Conservation (phyloP, 495 filamentous ascomycete genomes). For the Margaritispora aquatica region DNA sequence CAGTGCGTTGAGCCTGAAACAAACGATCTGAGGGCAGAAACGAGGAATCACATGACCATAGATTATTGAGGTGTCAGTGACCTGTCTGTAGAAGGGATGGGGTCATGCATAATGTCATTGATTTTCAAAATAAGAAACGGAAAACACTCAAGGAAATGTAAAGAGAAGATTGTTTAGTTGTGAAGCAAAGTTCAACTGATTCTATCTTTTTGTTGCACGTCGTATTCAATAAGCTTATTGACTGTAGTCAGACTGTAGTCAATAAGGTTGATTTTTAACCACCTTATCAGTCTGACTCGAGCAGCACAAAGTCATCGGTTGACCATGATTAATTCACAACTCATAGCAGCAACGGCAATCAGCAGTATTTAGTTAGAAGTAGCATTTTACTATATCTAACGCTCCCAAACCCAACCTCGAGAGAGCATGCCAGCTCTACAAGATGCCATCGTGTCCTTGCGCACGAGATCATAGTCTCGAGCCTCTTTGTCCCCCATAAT, state of each 20-base stretch:
- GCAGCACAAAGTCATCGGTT: too few species aligned
- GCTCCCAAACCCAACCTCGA: background rate
- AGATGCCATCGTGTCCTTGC: background rate
- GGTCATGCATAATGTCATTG: too few species aligned
- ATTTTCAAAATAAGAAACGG: too few species aligned
- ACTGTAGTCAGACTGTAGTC: too few species aligned
- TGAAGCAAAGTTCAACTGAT: background rate
- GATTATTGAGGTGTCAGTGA: background rate
- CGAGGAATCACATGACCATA: background rate
- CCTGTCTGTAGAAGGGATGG: background rate
- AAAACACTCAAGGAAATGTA: background rate
- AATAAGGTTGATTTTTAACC: too few species aligned
- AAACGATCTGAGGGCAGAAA: slow-evolving; percentile 3
- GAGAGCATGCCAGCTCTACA: background rate
- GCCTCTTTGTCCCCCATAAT: background rate
- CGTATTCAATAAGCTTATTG: background rate
- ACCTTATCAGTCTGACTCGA: too few species aligned
- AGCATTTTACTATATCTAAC: background rate
- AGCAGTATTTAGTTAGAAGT: too few species aligned
- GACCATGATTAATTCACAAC: too few species aligned
- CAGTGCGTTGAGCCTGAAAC: slow-evolving; percentile 22
- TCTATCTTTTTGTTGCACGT: background rate
- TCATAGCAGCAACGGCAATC: too few species aligned
- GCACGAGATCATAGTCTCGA: background rate
- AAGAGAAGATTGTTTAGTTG: background rate